Evolutionary conservation across 495 filamentous ascomycete species (phyloP), one percentile per base, ranked within the genome.

Genomic region (Aspergillus biplanus): DNA sequence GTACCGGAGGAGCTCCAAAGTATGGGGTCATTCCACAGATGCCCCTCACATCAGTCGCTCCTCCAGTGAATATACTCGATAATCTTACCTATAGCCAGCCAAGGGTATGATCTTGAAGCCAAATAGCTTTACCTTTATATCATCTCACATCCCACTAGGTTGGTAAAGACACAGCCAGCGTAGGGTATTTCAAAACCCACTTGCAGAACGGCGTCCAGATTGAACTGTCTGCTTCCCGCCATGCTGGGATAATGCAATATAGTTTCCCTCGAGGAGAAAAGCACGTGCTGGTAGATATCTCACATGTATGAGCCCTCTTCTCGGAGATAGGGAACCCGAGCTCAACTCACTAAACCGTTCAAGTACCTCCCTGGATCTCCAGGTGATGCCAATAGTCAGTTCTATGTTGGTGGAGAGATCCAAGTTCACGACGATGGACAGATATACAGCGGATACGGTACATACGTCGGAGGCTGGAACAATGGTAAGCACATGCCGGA

Each of bases 1-100:
- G 88, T 4, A 91, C 86, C 16, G 88, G 88, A 15, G 88, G 88
- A 27, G 84, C 84, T 11, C 87, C 87, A 0, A 90, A 90, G 73
- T 91, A 90, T 66, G 87, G 88, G 1, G 79, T 88, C 7, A 84
- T 90, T 32, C 75, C 83, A 12, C 88, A 91, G 71, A 84, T 89
- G 78, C 88, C 88, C 6, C 63, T 78, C 61, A 74, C 72, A 9
- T 66, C 64, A 6, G 59, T 78, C 47, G 68, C 67, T n/a, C 21
- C 56, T 34, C 74, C 70, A 0, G 75, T 78, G 13, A 79, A 80
- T 65, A 61, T 79, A 12, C 68, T 80, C 15, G 73, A 78, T 52
- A 80, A 80, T 54, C 42, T 66, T 34, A 80, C 78, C 8, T 80
- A 78, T 65, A 73, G 71, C 58, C 73, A 78, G 61, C 65, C 73